A percentile compares a stretch with the other conserved stretches of the same genome.
Conservation (phyloP, 805 yeast species). For the Candida nonsorbophila region DNA sequence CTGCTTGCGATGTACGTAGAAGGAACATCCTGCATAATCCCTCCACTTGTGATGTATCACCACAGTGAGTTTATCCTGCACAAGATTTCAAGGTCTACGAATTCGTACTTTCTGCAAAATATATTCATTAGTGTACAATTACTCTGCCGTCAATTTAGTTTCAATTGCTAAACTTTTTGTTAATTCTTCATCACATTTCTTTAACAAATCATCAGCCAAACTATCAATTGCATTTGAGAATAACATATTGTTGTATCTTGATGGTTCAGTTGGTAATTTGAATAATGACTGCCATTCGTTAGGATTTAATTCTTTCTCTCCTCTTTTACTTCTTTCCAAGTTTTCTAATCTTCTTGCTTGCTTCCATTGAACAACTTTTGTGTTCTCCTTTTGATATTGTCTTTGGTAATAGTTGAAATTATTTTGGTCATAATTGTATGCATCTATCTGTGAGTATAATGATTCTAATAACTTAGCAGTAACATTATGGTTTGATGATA, state of each 20-base stretch:
- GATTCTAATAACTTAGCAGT: constrained; percentile 52
- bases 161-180: constrained; percentile 58
- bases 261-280: constrained; percentile 69
- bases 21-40: no score
- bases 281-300: constrained; percentile 63
- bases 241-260: constrained; percentile 67
- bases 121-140: no score
- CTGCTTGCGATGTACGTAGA: no score
- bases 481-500: constrained; percentile 38
- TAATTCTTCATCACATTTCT: constrained; percentile 61
- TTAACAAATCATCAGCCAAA: constrained; percentile 66
- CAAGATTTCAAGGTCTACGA: no score
- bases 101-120: no score
- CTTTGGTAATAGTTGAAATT: constrained; percentile 81
- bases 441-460: constrained; percentile 64
- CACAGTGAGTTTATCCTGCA: no score
- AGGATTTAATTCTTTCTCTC: constrained; percentile 51
- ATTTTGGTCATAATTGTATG: constrained; percentile 71
- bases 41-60: no score
- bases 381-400: constrained; percentile 61
- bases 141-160: constrained; percentile 47
- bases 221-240: constrained; percentile 63
- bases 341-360: constrained; percentile 64
- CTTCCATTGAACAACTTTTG: constrained; percentile 72
- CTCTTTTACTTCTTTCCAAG: constrained; percentile 50